A percentile compares a stretch with the other conserved stretches of the same genome.
These are phyloP conservation scores for Candida stauntonica DNA, from an alignment of 805 yeast genomes.

Conservation along the genomic window DNA sequence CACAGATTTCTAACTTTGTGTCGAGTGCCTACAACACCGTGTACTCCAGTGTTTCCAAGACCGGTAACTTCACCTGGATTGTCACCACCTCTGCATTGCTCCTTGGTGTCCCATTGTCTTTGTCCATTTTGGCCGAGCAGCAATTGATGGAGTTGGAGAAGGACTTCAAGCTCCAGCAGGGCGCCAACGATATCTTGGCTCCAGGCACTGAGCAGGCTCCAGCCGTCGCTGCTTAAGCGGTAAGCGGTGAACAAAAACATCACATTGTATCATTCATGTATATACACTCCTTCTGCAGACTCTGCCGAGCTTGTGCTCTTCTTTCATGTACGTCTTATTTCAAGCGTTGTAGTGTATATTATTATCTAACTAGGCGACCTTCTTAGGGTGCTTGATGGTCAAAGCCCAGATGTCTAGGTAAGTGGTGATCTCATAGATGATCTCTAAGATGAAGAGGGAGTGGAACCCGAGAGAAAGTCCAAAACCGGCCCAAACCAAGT, in stretches of 20 bases:
- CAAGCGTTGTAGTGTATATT: too few species aligned
- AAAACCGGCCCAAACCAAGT: constrained; percentile 60
- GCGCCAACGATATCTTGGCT: constrained; percentile 69
- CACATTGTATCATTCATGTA: too few species aligned
- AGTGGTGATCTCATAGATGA: constrained; percentile 72
- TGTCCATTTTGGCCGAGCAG: constrained; percentile 87
- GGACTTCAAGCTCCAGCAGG: constrained; percentile 78
- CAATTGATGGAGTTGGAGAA: constrained; percentile 93
- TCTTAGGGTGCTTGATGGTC: constrained; percentile 74
- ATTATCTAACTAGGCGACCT: constrained; percentile 22
- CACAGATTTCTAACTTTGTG: constrained; percentile 33
- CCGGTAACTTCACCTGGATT: constrained; percentile 82
- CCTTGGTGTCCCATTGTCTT: constrained; percentile 87
- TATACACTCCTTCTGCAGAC: too few species aligned
- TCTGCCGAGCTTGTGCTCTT: too few species aligned
- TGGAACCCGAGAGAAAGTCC: constrained; percentile 67
- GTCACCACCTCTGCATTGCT: constrained; percentile 77
- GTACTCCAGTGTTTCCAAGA: constrained; percentile 45
- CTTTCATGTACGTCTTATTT: too few species aligned
- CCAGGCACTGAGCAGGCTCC: constrained; percentile 52
- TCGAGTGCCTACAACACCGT: constrained; percentile 36
- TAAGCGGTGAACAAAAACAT: too few species aligned
- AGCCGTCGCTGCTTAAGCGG: constrained; percentile 30
- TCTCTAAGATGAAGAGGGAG: constrained; percentile 67
- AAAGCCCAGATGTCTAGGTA: constrained; percentile 84